A percentile compares a stretch with the other conserved stretches of the same genome.
Evolutionary conservation across 257 asterid species (phyloP).

Genomic region (Perilla frutescens): DNA sequence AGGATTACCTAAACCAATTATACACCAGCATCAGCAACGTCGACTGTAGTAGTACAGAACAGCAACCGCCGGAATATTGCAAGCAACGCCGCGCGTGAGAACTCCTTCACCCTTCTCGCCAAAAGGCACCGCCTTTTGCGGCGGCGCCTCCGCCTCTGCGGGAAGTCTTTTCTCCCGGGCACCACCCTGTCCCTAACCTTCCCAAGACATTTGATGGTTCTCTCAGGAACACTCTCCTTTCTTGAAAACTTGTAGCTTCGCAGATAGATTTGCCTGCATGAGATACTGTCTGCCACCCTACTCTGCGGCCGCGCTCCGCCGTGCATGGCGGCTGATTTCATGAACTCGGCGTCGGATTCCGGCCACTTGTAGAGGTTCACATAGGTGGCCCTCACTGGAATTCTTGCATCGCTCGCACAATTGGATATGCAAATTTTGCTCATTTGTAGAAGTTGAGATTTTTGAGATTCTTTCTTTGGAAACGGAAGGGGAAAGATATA

Average conservation of each 20-base stretch:
- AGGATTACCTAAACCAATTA: neutral
- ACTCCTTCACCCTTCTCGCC: slow-evolving; percentile 50
- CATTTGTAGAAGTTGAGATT: neutral
- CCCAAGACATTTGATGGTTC: slow-evolving; percentile 59
- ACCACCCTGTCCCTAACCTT: slow-evolving; percentile 53
- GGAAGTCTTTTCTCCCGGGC: slow-evolving; percentile 30
- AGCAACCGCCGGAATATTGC: slow-evolving; percentile 58
- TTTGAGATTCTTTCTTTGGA: neutral
- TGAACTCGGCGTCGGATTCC: slow-evolving; percentile 71
- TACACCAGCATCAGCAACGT: slow-evolving; percentile 45
- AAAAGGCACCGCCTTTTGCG: slow-evolving; percentile 36
- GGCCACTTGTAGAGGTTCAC: slow-evolving; percentile 92
- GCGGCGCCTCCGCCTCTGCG: slow-evolving; percentile 26
- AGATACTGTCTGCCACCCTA: slow-evolving; percentile 58
- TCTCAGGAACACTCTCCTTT: slow-evolving; percentile 62
- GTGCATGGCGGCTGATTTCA: slow-evolving; percentile 33
- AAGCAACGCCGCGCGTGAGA: slow-evolving; percentile 50
- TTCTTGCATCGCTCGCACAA: slow-evolving; percentile 53
- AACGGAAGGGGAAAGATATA: neutral
- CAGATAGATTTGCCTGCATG: slow-evolving; percentile 69
- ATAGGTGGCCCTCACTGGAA: slow-evolving; percentile 69
- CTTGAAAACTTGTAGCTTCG: slow-evolving; percentile 73
- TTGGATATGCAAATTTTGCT: slow-evolving; percentile 59
- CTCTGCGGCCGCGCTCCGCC: slow-evolving; percentile 49
- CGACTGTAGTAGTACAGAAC: slow-evolving; percentile 56